Evolutionary conservation across 192 early-diverging fungal genomes (phyloP), one percentile per base, ranked within the genome.

Genomic region (Coemansia umbellata): DNA sequence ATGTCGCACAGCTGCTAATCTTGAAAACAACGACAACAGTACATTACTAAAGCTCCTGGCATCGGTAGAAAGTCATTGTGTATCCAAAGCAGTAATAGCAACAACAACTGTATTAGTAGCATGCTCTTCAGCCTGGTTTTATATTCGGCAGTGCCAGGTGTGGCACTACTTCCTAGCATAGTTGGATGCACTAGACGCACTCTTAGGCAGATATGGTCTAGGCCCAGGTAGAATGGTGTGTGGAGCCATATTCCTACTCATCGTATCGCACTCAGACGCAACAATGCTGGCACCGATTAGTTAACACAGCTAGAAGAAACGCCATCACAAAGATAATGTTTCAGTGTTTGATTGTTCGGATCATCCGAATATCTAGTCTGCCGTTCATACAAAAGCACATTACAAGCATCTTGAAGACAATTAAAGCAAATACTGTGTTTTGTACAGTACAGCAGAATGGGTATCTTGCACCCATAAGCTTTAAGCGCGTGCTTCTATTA

Each of bases 191-290:
- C 44, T 63, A 36, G 60, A 63, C 10, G 21, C 37, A 1, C 45
- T 63, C 27, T 47, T 63, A 14, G 60, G 49, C 5, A 37, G 32
- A 13, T 15, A 43, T 1, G 60, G 60, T 18, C 28, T 63, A 18
- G 35, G 26, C 19, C 35, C 48, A 23, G 60, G 44, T 36, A 43
- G 31, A 0, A 31, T 63, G 58, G 50, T 9, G 53, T 59, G 22
- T 70, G 67, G 67, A 35, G 43, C 2, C 60, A 50, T 3, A 54
- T 63, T 9, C 44, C 60, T 26, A 45, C 43, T 8, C 43, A 45
- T 7, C 43, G 43, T 26, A 30, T 45, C 28, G 43, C 43, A 3
- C 26, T 45, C 24, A 22, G 43, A 4, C 23, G 43, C 0, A n/a
- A n/a, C n/a, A n/a, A n/a, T n/a, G n/a, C n/a, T n/a, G 24, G 2